Evolutionary conservation across 2,329 filamentous ascomycete genomes (phyloP), one percentile per base, ranked within the genome.

Genomic region (Aspergillus aculeatinus): DNA sequence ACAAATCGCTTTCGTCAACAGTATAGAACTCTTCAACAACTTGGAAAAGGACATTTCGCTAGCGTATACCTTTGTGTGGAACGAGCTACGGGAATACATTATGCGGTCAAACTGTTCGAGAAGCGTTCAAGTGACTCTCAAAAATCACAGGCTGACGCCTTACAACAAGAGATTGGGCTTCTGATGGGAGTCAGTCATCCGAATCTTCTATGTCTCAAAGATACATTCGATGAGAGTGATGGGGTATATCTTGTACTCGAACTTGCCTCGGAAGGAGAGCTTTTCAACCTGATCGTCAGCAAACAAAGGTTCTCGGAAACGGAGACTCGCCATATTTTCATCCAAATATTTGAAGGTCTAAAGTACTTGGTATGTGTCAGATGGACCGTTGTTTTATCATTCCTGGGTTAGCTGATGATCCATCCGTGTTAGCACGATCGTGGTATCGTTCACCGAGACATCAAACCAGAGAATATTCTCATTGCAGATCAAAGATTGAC

Each of bases 161-260:
- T 98, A 50, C 92, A 97, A 73, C 93, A 98, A 74, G 96, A 99
- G 75, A 96, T 99, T 72, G 94, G 91, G 23, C 91, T 99, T 16
- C 80, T 99, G 62, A 98, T 96, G 92, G 87, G 92, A n/a, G 92
- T 99, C 62, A 96, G 90, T 72, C 95, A 99, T 75, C 91, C 92
- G 4, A 95, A 96, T 66, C 85, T 99, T 56, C 82, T 99, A 14
- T 97, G 93, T 73, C 81, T 99, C 58, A 97, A 96, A 75, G 93
- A 96, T 66, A 96, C 92, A 0, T 99, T 96, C 73, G 91, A 96
- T 70, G 95, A 99, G 74, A 84, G 85, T 52, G 92, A 95, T 67
- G 91, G 91, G 1, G 92, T 97, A 21, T 98, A 96, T 73, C 81
- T 99, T 48, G 89, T 99, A 11, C 79, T 98, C 52, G 95, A 99